Evolutionary conservation across 768 basidiomycete genomes (phyloP).

Genomic region (Lactarius akahatsu): DNA sequence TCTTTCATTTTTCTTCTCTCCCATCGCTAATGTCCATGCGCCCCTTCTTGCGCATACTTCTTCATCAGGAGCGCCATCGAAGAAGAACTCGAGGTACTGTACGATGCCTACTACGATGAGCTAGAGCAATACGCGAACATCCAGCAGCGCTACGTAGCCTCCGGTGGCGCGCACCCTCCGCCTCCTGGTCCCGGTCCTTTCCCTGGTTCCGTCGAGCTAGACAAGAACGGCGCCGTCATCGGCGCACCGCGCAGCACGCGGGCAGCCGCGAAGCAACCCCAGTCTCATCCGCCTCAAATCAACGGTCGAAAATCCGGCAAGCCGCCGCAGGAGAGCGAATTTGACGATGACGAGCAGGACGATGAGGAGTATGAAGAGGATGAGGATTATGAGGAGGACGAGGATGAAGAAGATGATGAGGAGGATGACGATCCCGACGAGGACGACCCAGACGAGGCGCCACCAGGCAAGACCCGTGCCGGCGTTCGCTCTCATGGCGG

Average conservation of each 20-base stretch:
- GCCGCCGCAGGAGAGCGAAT: constrained; percentile 55
- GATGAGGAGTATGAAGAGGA: constrained; percentile 55
- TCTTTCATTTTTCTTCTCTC: constrained; percentile 31
- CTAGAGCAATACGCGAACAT: constrained; percentile 98
- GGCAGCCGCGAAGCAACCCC: constrained; percentile 26
- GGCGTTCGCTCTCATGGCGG: constrained; percentile 32
- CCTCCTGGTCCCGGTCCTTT: constrained; percentile 97
- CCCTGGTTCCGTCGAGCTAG: constrained; percentile 95
- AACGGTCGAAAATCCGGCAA: constrained; percentile 48
- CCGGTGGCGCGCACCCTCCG: constrained; percentile 84
- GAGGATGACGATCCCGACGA: constrained; percentile 70
- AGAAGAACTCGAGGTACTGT: constrained; percentile 99
- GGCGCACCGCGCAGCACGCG: constrained; percentile 31
- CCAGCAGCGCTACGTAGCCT: constrained; percentile 93
- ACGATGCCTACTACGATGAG: constrained; percentile 99
- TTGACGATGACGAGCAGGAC: constrained; percentile 63
- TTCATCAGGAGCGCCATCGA: constrained; percentile 88
- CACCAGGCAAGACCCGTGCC: constrained; percentile 32
- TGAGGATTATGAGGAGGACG: constrained; percentile 55
- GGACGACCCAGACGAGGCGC: constrained; percentile 46
- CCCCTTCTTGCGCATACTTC: constrained; percentile 2
- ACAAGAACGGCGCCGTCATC: constrained; percentile 81
- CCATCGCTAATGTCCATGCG: constrained; percentile 28
- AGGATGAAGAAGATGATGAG: constrained; percentile 68
- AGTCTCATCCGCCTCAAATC: constrained; percentile 36